These are phyloP conservation scores for Chaetoscypha palmicola DNA, from an alignment of 2,329 filamentous ascomycete species.

Conservation along the genomic window DNA sequence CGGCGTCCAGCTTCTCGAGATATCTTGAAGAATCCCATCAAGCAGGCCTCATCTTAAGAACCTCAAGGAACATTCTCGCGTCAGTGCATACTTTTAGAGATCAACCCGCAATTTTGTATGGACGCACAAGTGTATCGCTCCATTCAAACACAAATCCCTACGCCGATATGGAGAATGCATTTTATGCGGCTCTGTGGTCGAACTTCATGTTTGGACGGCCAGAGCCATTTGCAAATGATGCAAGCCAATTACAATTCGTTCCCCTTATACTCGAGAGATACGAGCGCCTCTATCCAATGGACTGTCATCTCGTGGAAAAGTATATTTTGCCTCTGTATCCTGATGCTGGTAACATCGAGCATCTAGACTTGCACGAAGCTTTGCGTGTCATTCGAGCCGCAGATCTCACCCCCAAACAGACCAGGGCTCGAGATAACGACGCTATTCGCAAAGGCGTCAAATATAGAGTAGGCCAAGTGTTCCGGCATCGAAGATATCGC, in stretches of 20 bases:
- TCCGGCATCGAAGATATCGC: constrained; percentile 71
- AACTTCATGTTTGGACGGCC: constrained; percentile 31
- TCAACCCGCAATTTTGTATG: constrained; percentile 28
- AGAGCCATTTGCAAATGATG: constrained; percentile 17
- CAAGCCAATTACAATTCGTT: constrained; percentile 29
- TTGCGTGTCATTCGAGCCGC: constrained; percentile 48
- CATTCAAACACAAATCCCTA: constrained; percentile 24
- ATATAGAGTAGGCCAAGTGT: constrained; percentile 74
- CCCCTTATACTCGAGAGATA: constrained; percentile 32
- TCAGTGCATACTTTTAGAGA: constrained; percentile 51
- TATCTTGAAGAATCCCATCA: constrained; percentile 60
- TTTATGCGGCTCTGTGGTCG: constrained; percentile 35
- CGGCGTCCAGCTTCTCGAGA: constrained; percentile 38
- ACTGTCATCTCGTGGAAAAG: constrained; percentile 33
- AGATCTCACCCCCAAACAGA: constrained; percentile 47
- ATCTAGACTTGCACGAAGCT: constrained; percentile 40
- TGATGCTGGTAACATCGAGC: constrained; percentile 27
- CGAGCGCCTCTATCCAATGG: constrained; percentile 33
- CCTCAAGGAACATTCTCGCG: constrained; percentile 72
- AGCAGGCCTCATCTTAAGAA: constrained; percentile 64
- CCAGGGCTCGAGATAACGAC: constrained; percentile 28
- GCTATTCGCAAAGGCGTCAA: constrained; percentile 39
- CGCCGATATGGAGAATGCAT: constrained; percentile 32
- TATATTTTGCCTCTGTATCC: constrained; percentile 31
- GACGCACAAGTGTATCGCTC: constrained; percentile 31